Base-by-base conservation (phyloP, 2,329 filamentous ascomycete species). In the Cordyceps cicadae region DNA sequence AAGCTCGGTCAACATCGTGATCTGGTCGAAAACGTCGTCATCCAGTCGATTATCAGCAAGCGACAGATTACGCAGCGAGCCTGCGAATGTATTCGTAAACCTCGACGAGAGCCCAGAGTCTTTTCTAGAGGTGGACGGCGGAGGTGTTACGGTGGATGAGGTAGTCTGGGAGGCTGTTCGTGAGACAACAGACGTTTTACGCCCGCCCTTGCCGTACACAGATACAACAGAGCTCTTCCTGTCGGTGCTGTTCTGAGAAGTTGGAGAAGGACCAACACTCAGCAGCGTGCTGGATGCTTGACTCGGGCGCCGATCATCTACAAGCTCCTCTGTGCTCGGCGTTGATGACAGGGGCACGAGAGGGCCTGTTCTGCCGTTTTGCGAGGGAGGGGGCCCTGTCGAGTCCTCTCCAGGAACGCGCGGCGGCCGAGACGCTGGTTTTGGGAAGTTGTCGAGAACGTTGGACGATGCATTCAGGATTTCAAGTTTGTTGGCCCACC, bases 401-500 rank as follows among this genome's bases (percentile, higher is more conserved):
- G 70, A 63, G 26, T 79, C 71, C 34, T 86, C 83, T 9, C 79
- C 80, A 3, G 83, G 82, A 11, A 81, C 73, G 55, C 88, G 85
- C 19, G 86, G 83, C 52, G 85, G 77, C 53, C 90, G 85, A 9
- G 88, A 88, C 1, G 87, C 82, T 24, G 90, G 90, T 70, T 96
- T 97, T 1, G 94, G 94, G 70, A 99, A 97, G 46, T 84, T 86
- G 55, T 92, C 88, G 21, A 99, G 80, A 7, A 97, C 87, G 67
- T 99, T 99, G 12, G 94, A 97, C 0, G 93, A 97, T 14, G 96
- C 87, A 67, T 99, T 99, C 62, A 99, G 82, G 0, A 88, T 93
- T 73, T 97, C 92, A 59, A 99, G 76, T 70, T 88, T 92, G 67
- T 88, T 87, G 56, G 93, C 93, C 80, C 90, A 93, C 94, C 94